Percentiles rank a stretch among this genome's conserved stretches.
These are phyloP conservation scores for Umbelopsis vinacea DNA, from an alignment of 192 early-diverging fungal genomes.

Conservation along the genomic window DNA sequence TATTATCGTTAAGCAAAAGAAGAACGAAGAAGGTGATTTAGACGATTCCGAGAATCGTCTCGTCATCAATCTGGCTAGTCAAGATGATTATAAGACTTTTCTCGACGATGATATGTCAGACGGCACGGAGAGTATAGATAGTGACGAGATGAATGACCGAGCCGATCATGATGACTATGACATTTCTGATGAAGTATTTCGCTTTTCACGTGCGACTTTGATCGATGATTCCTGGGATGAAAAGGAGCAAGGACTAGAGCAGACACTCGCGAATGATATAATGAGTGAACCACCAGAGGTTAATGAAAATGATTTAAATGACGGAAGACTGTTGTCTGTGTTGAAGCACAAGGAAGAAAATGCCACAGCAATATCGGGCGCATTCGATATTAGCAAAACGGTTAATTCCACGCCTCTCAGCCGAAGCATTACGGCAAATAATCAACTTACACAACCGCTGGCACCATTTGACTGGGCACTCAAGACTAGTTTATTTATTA, in stretches of 20 bases:
- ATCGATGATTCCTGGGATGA: background rate
- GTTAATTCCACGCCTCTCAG: background rate
- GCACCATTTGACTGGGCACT: conserved; percentile 4
- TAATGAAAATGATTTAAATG: background rate
- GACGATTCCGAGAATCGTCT: background rate
- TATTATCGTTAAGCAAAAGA: conserved; percentile 7
- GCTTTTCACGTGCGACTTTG: background rate
- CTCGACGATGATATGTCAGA: conserved; percentile 3
- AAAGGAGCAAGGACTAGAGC: background rate
- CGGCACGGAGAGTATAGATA: conserved; percentile 12
- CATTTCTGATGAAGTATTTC: conserved; percentile 6
- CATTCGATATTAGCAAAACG: background rate
- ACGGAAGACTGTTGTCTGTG: background rate
- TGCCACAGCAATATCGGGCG: background rate
- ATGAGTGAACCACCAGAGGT: background rate
- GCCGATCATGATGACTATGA: conserved; percentile 18
- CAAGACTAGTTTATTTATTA: background rate
- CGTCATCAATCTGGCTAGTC: conserved; percentile 8
- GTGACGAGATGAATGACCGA: background rate
- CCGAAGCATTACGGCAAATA: background rate
- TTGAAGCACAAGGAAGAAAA: background rate
- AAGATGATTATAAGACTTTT: conserved; percentile 9
- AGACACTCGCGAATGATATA: background rate
- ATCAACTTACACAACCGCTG: background rate
- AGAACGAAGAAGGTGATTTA: background rate